phyloP scores from a whole-genome alignment of 83 land plant genomes.

The Picea abies region DNA sequence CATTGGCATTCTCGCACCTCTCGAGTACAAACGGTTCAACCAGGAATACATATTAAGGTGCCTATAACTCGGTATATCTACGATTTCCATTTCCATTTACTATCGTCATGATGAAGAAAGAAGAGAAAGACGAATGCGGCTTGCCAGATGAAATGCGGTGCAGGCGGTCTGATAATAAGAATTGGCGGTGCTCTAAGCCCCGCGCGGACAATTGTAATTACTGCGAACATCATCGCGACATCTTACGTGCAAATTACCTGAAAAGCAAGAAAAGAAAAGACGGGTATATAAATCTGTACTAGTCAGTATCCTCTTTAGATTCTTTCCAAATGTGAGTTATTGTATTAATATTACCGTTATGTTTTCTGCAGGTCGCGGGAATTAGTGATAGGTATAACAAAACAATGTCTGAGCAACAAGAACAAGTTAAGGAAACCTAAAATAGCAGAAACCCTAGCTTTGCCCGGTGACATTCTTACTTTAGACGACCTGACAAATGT shows the following conservation, averaged over 20 bases:
- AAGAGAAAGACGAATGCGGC: not conserved
- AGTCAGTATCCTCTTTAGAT: not conserved
- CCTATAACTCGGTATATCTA: too few species aligned
- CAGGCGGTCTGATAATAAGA: not conserved
- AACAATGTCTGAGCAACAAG: not conserved
- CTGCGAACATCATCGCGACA: not conserved
- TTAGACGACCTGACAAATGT: not conserved
- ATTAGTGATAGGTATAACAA: not conserved
- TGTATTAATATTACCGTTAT: not conserved
- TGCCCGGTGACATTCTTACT: not conserved
- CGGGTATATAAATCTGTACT: not conserved
- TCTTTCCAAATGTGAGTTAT: not conserved
- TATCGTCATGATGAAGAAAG: not conserved
- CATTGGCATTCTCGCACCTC: too few species aligned
- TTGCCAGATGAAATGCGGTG: not conserved
- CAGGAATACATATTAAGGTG: too few species aligned
- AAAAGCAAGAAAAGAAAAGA: not conserved
- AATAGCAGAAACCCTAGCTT: not conserved
- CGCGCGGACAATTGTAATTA: not conserved
- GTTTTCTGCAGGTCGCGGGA: not conserved
- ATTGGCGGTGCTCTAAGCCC: slow-evolving; percentile 3
- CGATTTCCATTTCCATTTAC: not conserved
- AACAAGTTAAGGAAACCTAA: not conserved
- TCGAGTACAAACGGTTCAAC: too few species aligned
- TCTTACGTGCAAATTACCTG: not conserved